These are phyloP conservation scores for Plasmodium coatneyi DNA, from an alignment of 169 alveolate species.

Conservation along the genomic window DNA sequence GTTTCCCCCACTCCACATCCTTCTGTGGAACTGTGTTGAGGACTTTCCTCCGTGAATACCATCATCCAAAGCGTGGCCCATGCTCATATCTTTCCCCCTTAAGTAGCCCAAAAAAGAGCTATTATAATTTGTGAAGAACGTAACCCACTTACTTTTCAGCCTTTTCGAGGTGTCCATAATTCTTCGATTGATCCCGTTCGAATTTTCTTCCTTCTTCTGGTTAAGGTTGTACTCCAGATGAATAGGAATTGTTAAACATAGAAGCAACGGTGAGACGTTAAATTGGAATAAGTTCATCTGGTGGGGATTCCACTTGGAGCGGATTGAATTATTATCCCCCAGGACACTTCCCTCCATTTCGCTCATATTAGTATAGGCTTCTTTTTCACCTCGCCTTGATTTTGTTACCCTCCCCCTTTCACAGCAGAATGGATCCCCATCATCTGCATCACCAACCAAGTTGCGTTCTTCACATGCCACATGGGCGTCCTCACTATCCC, in stretches of 20 bases:
- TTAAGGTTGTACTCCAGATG: conserved; percentile 47
- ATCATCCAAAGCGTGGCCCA: neutral
- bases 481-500: neutral
- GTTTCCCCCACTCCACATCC: neutral
- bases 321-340: neutral
- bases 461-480: neutral
- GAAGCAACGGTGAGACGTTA: conserved; percentile 62
- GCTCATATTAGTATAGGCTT: neutral
- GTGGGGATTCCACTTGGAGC: neutral
- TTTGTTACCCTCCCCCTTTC: neutral
- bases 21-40: neutral
- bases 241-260: conserved; percentile 57
- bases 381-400: neutral
- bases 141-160: conserved; percentile 60
- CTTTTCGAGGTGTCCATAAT: conserved; percentile 18
- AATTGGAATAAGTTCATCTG: conserved; percentile 47
- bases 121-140: conserved; percentile 53
- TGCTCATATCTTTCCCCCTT: conserved; percentile 1
- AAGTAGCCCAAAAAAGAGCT: conserved; percentile 11
- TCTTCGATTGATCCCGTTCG: conserved; percentile 26
- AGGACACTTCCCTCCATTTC: neutral
- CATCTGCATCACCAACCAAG: neutral
- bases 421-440: neutral
- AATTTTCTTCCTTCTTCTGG: neutral
- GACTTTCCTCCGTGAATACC: neutral